These are phyloP conservation scores for Ophiostoma perfectum DNA, from an alignment of 2,329 filamentous ascomycete genomes.

Conservation along the genomic window DNA sequence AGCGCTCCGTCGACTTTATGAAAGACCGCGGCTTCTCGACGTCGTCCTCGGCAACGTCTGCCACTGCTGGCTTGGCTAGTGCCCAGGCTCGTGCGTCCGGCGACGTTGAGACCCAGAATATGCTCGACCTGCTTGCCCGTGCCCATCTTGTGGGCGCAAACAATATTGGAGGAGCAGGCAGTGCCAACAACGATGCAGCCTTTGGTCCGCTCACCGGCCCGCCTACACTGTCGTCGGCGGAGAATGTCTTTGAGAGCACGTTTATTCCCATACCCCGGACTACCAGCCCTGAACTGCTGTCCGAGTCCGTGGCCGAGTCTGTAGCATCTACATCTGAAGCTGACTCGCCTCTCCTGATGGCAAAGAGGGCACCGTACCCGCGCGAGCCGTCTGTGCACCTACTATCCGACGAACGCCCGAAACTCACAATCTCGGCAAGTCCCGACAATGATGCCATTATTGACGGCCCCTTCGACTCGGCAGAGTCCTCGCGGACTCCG, in stretches of 20 bases:
- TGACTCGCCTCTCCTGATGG: conserved; percentile 18
- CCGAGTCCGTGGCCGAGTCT: conserved; percentile 36
- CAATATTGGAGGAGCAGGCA: conserved; percentile 46
- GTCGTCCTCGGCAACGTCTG: conserved; percentile 16
- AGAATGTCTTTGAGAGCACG: conserved; percentile 71
- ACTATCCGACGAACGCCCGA: conserved; percentile 11
- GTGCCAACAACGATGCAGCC: conserved; percentile 33
- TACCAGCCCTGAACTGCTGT: conserved; percentile 37
- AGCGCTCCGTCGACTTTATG: conserved; percentile 94
- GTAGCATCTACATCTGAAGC: conserved; percentile 27
- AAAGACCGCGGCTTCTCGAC: conserved; percentile 77
- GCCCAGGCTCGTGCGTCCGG: conserved; percentile 78
- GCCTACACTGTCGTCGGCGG: conserved; percentile 52
- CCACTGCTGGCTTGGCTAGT: conserved; percentile 67
- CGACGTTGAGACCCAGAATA: conserved; percentile 80
- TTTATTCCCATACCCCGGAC: conserved; percentile 54
- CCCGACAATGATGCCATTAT: not conserved
- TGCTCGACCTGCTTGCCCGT: conserved; percentile 80
- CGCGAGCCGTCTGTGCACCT: conserved; percentile 14
- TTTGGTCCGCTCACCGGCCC: conserved; percentile 73
- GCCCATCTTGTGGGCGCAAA: conserved; percentile 72
- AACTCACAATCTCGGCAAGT: not conserved
- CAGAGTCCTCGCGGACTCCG: conserved; percentile 49
- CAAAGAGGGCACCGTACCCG: conserved; percentile 3
- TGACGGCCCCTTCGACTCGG: conserved; percentile 35